Evolutionary conservation across 441 rosid genomes (phyloP), one percentile per base, ranked within the genome.

Genomic region (Erodium trifolium): DNA sequence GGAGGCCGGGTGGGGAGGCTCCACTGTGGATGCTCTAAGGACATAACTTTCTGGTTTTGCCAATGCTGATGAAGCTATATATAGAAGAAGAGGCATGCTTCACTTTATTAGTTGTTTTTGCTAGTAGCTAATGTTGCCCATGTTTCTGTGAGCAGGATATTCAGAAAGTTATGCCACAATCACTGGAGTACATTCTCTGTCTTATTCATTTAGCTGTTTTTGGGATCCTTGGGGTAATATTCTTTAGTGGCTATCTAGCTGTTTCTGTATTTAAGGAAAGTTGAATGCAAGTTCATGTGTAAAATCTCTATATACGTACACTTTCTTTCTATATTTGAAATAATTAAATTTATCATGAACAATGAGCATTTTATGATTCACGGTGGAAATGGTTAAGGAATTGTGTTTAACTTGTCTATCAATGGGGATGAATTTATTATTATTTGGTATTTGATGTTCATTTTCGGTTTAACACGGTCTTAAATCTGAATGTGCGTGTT

Each of bases 221-320:
- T 71, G 97, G 94, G 65, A 89, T 93, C 83, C 86, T 91, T 37
- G 96, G 98, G 90, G 97, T 93, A 85, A 77, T 47, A 23, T 63
- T 16, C 43, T 17, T 11, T 16, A 66, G 66, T 65, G 63, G 55
- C 59, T 43, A 13, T 43, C 65, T 71, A 39, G 7, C 6, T 39
- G 5, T 39, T 39, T 39, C 45, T 39, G 45, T 39, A 39, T 39
- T 39, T 1, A 6, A 39, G 27, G 27, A 23, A 23, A 23, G 27
- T 23, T 23, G 27, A 23, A 23, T 23, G 27, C 27, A 23, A 2
- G 27, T 23, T 23, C 27, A 23, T 23, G 27, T 23, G 27, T 23
- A 23, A 23, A 23, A 23, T 23, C 27, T 23, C 27, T 23, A 0
- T 23, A 23, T 23, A 2, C 27, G 0, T 23, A 23, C 27, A 23